Conservation (phyloP, 495 filamentous ascomycete species). For the Penicillium subrubescens region DNA sequence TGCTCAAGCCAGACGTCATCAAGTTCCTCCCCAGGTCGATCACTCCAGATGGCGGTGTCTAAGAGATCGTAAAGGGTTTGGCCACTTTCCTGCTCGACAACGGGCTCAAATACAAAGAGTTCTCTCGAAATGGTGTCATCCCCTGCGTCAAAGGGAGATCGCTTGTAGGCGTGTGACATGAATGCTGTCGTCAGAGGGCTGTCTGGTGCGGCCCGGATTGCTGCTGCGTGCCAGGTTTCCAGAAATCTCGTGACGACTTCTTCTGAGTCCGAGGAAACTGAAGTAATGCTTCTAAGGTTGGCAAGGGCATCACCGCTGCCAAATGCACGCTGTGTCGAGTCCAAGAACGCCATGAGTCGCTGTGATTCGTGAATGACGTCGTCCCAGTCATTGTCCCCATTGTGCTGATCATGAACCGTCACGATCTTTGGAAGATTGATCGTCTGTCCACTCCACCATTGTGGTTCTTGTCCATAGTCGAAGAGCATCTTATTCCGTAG, state of each 20-base stretch:
- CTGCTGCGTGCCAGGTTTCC: slow-evolving; percentile 47
- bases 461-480: slow-evolving; percentile 67
- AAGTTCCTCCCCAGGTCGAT: slow-evolving; percentile 50
- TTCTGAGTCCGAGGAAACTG: slow-evolving; percentile 35
- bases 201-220: slow-evolving; percentile 40
- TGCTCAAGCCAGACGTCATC: slow-evolving; percentile 57
- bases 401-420: slow-evolving; percentile 47
- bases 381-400: slow-evolving; percentile 41
- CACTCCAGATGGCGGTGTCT: slow-evolving; percentile 66
- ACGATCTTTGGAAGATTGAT: slow-evolving; percentile 62
- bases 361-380: slow-evolving; percentile 59
- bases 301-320: slow-evolving; percentile 68
- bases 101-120: slow-evolving; percentile 44
- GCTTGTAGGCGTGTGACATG: slow-evolving; percentile 42
- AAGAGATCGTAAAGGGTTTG: slow-evolving; percentile 73
- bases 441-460: slow-evolving; percentile 83
- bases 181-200: slow-evolving; percentile 44
- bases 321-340: slow-evolving; percentile 77
- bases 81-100: slow-evolving; percentile 41
- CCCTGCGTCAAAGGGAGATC: slow-evolving; percentile 32
- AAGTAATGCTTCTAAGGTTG: slow-evolving; percentile 43
- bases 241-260: slow-evolving; percentile 37
- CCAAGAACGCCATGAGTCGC: slow-evolving; percentile 85
- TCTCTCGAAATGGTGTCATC: slow-evolving; percentile 39
- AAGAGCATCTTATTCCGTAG: slow-evolving; percentile 49